Base-by-base conservation (phyloP, 2,329 filamentous ascomycete species). In the Fusarium avenaceum region DNA sequence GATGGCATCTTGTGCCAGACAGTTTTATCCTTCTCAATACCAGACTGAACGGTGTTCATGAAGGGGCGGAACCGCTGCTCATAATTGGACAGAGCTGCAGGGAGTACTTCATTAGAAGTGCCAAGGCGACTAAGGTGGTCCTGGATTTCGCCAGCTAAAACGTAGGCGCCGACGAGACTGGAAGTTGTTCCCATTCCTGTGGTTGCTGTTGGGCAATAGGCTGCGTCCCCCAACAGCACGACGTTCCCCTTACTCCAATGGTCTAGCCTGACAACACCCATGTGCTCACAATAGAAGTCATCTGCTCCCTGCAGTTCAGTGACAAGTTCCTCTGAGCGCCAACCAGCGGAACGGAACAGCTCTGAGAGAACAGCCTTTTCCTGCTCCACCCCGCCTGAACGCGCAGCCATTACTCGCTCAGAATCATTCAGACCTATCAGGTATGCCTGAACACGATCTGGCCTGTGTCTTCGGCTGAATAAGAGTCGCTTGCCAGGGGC, bases 171-270 rank as follows among this genome's bases (percentile, higher is more conserved):
- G 1, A 84, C 71, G 0, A 89, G 70, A 0, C 82, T 81, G 1
- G 79, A 68, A 3, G 82, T 83, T 0, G 85, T 87, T 0, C 86
- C 86, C 77, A 84, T 81, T 0, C 86, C 87, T 5, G 49, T 52
- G 0, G 82, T 84, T 0, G 82, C 80, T 0, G 81, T 80, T 0
- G 85, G 84, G 24, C 81, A 83, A 67, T 82, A 84, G 0, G 76
- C 86, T 2, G 87, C 84, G 64, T 90, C 87, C 0, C 87, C 87
- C 0, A 88, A 51, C 0, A 88, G 76, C 2, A 79, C 81, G 4
- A 87, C 80, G 0, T 85, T 81, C 0, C 83, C 82, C 0, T 74
- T 74, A 4, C 76, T 81, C 83, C 81, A 86, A 6, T 65, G 67
- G 1, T 79, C 72, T 57, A 84, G 64, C 7, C 28, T 43, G 17